A percentile compares a stretch with the other conserved stretches of the same genome.
Evolutionary conservation across 306 rosid species (phyloP).

Genomic region (Prunus armeniaca): DNA sequence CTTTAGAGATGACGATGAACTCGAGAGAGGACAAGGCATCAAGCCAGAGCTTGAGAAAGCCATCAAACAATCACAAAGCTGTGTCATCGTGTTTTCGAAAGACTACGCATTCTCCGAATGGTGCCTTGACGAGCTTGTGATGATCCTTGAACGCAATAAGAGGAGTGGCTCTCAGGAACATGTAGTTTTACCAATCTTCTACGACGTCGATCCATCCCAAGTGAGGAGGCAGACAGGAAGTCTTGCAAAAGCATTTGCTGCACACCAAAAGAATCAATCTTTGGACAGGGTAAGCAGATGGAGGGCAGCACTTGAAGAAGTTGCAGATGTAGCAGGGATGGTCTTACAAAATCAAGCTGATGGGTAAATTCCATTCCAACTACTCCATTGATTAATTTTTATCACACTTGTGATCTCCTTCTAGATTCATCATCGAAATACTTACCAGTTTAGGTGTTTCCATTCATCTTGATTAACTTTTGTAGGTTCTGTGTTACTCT

Average conservation of each 20-base stretch:
- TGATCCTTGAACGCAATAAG: neutral
- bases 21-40: neutral
- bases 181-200: neutral
- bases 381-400: too few species aligned
- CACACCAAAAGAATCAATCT: neutral
- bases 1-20: neutral
- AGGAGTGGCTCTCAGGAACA: neutral
- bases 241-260: neutral
- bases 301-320: neutral
- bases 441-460: too few species aligned
- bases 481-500: too few species aligned
- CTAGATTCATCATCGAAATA: too few species aligned
- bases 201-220: neutral
- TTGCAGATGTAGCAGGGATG: neutral
- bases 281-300: neutral
- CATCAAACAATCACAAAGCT: neutral
- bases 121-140: conserved; percentile 12
- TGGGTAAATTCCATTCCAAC: neutral
- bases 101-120: neutral
- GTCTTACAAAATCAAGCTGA: neutral
- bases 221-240: neutral
- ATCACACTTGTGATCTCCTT: too few species aligned
- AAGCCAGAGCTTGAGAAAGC: neutral
- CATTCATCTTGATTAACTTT: too few species aligned
- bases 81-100: neutral